Base-by-base conservation (phyloP, 2,329 filamentous ascomycete species). In the Penicillium paneum region DNA sequence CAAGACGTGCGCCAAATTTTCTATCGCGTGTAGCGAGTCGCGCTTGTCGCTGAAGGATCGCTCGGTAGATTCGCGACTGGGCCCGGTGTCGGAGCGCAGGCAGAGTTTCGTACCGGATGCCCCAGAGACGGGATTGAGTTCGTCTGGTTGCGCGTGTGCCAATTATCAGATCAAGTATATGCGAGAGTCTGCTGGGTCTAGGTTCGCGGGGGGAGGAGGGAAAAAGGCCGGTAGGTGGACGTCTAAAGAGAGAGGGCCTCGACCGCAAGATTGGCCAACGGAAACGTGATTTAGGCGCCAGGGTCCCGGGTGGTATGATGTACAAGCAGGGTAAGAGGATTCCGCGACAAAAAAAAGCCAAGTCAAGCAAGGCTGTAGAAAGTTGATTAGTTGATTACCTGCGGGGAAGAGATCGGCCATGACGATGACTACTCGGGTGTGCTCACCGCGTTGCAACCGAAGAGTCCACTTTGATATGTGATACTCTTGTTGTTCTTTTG, bases 61-160 rank as follows among this genome's bases (percentile, higher is more conserved):
- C 89, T 42, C 81, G 81, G 69, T 94, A 95, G 60, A 96, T 84
- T 52, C 85, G 83, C 35, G 86, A 86, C 74, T 96, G 91, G 8
- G 90, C 76, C 49, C 81, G 79, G 68, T 87, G 84, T 66, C 87
- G 89, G 64, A 90, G 81, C 47, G 80, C 77, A 12, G 90, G 89
- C 24, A 96, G 73, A 5, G 83, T 89, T 64, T 91, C 84, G 80
- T 90, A 83, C 59, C 85, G 89, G 71, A 96, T 85, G 61, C 81
- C 78, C 64, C 86, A 81, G 50, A 94, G 78, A 57, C 81, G 83
- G 56, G 85, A 82, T 68, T 84, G 85, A 64, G 86, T 86, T 62
- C 80, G 83, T 58, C 83, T 79, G 69, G 83, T 83, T 57, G 82
- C 76, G 62, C 79, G 78, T n/a, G 88, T 87, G 65, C 91, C 85